These are phyloP conservation scores for Kodamaea leandrae DNA, from an alignment of 805 yeast genomes.

Conservation along the genomic window DNA sequence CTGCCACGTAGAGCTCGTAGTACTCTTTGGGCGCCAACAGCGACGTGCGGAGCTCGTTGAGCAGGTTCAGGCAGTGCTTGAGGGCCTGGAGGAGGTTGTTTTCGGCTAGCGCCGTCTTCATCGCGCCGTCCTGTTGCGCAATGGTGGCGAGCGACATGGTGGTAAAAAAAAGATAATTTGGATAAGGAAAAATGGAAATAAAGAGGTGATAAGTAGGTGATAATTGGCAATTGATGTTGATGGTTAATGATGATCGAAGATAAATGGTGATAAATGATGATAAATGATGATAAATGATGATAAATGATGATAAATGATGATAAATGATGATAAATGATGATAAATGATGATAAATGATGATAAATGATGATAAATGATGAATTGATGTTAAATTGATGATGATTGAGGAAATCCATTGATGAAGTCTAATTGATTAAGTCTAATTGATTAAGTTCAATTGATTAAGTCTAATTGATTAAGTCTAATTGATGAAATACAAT, in stretches of 20 bases:
- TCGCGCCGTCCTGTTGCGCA: conserved; percentile 65
- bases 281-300: not conserved
- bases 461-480: no score
- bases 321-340: no score
- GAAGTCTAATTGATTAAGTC: no score
- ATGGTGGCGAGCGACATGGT: conserved; percentile 40
- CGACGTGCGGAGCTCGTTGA: conserved; percentile 77
- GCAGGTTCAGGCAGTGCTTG: conserved; percentile 78
- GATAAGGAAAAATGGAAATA: not conserved
- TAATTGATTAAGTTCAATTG: no score
- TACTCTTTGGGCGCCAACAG: conserved; percentile 83
- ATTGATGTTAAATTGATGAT: no score
- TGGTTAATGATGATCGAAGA: no score
- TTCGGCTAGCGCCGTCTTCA: conserved; percentile 73
- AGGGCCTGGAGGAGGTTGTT: conserved; percentile 78
- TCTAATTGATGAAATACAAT: no score
- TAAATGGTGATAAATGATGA: not conserved
- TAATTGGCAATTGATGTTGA: no score
- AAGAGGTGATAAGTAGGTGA: not conserved
- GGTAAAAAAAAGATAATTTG: not conserved
- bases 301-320: not conserved
- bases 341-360: no score
- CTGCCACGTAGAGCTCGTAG: conserved; percentile 83
- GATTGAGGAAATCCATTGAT: no score
- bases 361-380: no score